phyloP scores from a whole-genome alignment of 371 early-diverging fungal genomes.

The Lichtheimia ornata region DNA sequence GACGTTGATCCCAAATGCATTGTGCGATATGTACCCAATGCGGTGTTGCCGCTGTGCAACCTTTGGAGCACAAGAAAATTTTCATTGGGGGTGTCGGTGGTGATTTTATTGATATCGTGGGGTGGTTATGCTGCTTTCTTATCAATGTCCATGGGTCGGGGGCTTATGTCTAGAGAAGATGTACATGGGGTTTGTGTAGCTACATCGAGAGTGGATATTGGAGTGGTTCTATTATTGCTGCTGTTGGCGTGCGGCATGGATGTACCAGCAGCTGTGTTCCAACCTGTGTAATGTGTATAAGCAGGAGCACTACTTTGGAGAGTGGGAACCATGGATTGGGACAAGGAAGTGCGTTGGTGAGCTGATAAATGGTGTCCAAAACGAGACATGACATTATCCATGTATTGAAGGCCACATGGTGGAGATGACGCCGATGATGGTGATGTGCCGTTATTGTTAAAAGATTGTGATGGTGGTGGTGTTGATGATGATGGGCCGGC shows the following conservation, averaged over 20 bases:
- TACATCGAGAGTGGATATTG: background rate
- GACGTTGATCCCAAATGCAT: no score
- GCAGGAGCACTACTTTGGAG: constrained; percentile 13
- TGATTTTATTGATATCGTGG: no score
- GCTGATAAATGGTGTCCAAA: constrained; percentile 17
- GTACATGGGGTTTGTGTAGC: background rate
- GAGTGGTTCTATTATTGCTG: background rate
- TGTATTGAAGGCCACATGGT: constrained; percentile 8
- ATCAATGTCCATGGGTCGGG: background rate
- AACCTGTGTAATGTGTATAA: background rate
- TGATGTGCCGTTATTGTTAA: background rate
- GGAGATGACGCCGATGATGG: background rate
- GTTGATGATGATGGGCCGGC: background rate
- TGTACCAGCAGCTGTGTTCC: constrained; percentile 1
- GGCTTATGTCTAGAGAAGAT: background rate
- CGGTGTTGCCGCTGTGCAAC: no score
- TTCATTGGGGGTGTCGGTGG: no score
- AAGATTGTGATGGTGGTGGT: constrained; percentile 1
- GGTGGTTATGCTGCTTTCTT: background rate
- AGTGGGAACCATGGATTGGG: constrained; percentile 15
- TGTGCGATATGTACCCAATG: no score
- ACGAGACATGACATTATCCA: constrained; percentile 16
- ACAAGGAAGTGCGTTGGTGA: constrained; percentile 10
- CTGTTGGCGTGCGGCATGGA: constrained; percentile 4
- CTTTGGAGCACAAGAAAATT: no score